phyloP scores from a whole-genome alignment of 371 early-diverging fungal species.

The Mortierella sp. region DNA sequence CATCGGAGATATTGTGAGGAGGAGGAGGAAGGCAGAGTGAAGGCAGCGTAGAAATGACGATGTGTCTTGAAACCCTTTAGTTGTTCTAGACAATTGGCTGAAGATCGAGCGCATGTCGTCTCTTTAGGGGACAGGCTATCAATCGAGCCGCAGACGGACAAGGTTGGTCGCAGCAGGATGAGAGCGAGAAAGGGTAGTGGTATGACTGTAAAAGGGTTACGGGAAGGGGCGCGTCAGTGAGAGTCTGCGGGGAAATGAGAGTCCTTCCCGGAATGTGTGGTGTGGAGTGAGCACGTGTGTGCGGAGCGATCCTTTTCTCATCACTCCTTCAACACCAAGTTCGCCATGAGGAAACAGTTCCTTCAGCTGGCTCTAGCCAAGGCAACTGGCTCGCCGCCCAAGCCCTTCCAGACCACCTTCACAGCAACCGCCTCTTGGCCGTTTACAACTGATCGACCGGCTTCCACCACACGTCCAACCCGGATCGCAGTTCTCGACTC shows the following conservation, averaged over 20 bases:
- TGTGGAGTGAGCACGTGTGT: too few species aligned
- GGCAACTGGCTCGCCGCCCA: slow-evolving; percentile 24
- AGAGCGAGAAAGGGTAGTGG: not conserved
- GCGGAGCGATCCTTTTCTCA: not conserved
- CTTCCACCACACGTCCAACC: slow-evolving; percentile 25
- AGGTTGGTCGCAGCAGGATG: too few species aligned
- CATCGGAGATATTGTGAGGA: too few species aligned
- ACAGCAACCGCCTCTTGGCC: slow-evolving; percentile 46
- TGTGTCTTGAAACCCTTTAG: too few species aligned
- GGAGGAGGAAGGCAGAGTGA: too few species aligned
- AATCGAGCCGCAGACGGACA: too few species aligned
- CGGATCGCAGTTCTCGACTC: slow-evolving; percentile 67
- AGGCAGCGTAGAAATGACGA: too few species aligned
- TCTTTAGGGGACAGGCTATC: too few species aligned
- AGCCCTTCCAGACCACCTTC: slow-evolving; percentile 46
- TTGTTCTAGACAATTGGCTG: too few species aligned
- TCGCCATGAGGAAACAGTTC: slow-evolving; percentile 29
- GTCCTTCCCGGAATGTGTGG: not conserved
- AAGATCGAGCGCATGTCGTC: too few species aligned
- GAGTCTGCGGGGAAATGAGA: not conserved
- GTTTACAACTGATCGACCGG: slow-evolving; percentile 37
- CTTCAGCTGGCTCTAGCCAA: slow-evolving; percentile 38
- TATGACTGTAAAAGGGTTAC: not conserved
- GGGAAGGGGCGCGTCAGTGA: too few species aligned
- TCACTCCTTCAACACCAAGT: not conserved